A percentile compares a stretch with the other conserved stretches of the same genome.
phyloP scores from a whole-genome alignment of 2,329 filamentous ascomycete species.

The Paecilomyces dactylethromorphus region DNA sequence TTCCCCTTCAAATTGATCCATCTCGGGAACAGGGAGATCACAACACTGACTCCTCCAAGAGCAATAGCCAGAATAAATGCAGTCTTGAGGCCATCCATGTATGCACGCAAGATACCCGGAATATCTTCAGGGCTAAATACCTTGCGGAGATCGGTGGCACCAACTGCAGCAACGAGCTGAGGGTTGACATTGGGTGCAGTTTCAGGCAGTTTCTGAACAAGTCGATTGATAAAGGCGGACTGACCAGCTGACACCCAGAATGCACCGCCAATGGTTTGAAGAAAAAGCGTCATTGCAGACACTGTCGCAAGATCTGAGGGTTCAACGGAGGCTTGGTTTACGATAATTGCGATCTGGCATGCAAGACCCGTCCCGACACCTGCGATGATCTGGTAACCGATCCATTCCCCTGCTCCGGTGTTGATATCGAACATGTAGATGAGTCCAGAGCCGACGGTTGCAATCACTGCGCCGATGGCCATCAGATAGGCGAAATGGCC shows the following conservation, averaged over 20 bases:
- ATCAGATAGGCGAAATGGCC: constrained; percentile 22
- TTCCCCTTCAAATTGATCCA: constrained; percentile 10
- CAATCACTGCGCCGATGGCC: constrained; percentile 19
- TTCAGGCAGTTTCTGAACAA: constrained; percentile 16
- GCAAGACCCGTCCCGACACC: constrained; percentile 15
- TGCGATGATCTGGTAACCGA: constrained; percentile 16
- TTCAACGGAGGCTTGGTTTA: constrained; percentile 13
- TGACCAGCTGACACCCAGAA: constrained; percentile 25
- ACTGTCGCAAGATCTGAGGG: constrained; percentile 14
- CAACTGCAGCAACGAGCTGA: constrained; percentile 17
- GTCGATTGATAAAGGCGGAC: constrained; percentile 25
- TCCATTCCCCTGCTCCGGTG: constrained; percentile 15
- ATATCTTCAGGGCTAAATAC: constrained; percentile 18
- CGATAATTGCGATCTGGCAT: constrained; percentile 16
- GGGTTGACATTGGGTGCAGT: constrained; percentile 19
- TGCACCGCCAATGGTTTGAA: constrained; percentile 25
- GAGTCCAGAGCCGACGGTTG: constrained; percentile 23
- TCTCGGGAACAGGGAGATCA: constrained; percentile 8
- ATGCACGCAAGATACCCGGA: constrained; percentile 20
- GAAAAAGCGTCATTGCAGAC: constrained; percentile 17
- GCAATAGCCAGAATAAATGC: constrained; percentile 10
- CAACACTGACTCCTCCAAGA: constrained; percentile 5
- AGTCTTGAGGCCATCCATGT: constrained; percentile 23
- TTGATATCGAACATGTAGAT: constrained; percentile 25
- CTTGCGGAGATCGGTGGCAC: constrained; percentile 23